Conservation (phyloP, 2,329 filamentous ascomycete genomes). For the Hymenoscyphus albidus region DNA sequence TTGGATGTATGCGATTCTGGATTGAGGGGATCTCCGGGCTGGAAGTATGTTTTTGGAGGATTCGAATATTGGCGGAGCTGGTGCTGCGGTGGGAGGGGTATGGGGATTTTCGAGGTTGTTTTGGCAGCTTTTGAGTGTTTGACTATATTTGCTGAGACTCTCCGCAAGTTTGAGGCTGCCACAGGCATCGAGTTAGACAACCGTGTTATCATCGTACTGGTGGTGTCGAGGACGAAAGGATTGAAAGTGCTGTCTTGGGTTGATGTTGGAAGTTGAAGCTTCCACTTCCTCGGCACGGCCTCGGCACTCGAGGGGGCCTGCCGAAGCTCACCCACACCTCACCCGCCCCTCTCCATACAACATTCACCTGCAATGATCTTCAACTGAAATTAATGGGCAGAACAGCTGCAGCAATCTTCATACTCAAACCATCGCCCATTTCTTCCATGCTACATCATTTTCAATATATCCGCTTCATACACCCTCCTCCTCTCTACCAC, state of each 20-base stretch:
- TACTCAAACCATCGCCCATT: too few relatives aligned
- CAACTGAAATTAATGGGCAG: too few relatives aligned
- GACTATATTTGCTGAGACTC: not conserved
- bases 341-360: too few relatives aligned
- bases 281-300: not conserved
- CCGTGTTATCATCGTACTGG: not conserved
- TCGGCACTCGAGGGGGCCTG: too few relatives aligned
- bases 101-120: not conserved
- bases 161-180: not conserved
- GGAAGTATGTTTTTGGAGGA: constrained; percentile 1
- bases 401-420: too few relatives aligned
- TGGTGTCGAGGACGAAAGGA: not conserved
- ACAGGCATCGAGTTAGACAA: not conserved
- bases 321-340: too few relatives aligned
- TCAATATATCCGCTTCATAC: too few relatives aligned
- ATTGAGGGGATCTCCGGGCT: not conserved
- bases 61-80: not conserved
- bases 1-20: not conserved
- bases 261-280: not conserved
- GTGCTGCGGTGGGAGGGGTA: not conserved
- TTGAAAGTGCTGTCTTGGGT: not conserved
- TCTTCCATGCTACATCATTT: too few relatives aligned
- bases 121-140: not conserved
- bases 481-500: too few relatives aligned
- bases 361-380: too few relatives aligned